Evolutionary conservation across 108 stramenopile genomes (phyloP).

Genomic region (Cyclostephanos invisitatus): DNA sequence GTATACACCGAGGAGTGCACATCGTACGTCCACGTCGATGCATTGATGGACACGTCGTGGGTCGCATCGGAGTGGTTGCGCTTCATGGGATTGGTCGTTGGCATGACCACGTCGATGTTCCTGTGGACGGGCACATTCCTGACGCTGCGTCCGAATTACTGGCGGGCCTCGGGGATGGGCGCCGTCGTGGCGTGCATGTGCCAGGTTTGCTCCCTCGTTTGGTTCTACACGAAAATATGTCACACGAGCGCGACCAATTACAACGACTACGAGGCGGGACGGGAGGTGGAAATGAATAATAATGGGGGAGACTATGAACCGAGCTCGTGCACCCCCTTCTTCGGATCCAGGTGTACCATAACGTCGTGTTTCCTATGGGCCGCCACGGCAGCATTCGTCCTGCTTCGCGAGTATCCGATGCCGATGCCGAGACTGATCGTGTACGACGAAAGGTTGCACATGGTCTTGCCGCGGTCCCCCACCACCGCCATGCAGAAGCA

Average conservation of each 20-base stretch:
- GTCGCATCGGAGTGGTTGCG: conserved; percentile 29
- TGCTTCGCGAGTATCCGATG: conserved; percentile 32
- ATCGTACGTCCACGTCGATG: conserved; percentile 4
- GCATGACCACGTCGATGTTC: conserved; percentile 39
- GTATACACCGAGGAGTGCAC: conserved; percentile 31
- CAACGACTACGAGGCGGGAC: conserved; percentile 24
- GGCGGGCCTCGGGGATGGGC: conserved; percentile 34
- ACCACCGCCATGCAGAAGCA: neutral
- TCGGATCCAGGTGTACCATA: conserved; percentile 45
- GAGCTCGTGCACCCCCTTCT: conserved; percentile 43
- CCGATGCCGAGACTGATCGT: conserved; percentile 41
- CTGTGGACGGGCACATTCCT: conserved; percentile 42
- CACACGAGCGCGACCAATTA: conserved; percentile 28
- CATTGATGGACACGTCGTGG: conserved; percentile 32
- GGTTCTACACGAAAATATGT: conserved; percentile 42
- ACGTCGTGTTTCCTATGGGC: conserved; percentile 30
- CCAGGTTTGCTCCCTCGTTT: conserved; percentile 34
- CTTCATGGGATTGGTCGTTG: conserved; percentile 33
- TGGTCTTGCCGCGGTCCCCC: neutral
- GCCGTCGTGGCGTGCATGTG: conserved; percentile 16
- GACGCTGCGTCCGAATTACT: conserved; percentile 21
- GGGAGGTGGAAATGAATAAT: conserved; percentile 5
- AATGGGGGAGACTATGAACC: neutral
- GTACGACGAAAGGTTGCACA: conserved; percentile 21
- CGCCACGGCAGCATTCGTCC: conserved; percentile 15